Base-by-base conservation (phyloP, 2,329 filamentous ascomycete species). In the Dothistroma septosporum region DNA sequence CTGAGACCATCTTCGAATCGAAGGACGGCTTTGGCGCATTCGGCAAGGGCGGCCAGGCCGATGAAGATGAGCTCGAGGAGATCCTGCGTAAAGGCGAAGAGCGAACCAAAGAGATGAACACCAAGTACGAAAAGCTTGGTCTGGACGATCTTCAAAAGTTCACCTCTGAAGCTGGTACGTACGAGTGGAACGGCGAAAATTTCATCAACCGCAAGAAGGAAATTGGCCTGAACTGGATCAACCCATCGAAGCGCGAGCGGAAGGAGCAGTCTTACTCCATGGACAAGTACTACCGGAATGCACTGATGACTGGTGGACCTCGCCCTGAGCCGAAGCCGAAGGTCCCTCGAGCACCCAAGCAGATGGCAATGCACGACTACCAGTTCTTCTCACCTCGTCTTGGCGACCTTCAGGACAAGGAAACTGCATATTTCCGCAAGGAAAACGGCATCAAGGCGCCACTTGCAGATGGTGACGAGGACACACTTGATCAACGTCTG, bases 191-290 rank as follows among this genome's bases (percentile, higher is more conserved):
- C 66, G 94, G 94, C 52, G 88, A 97, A 77, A 93, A 93, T 70
- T 99, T 99, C 74, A 90, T 92, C 57, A 90, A 89, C 61, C 85
- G 88, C 73, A 80, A 79, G 73, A 96, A 95, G 76, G 91, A 96
- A 54, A 91, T 97, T 64, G 91, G 91, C 53, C 84, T 97, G 66
- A 92, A 82, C 72, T 99, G 95, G 95, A 99, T 99, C 79, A 96
- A 99, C 70, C 95, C 94, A 1, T 87, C 93, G 16, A 99, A 99
- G 82, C 92, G 94, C 76, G 95, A 99, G 78, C 90, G 94, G 71
- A 99, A 97, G 76, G 93, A 97, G 73, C 92, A 97, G 74, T 92
- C 91, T 5, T 99, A 99, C 75, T 97, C 93, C 0, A 96, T 99
- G 80, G 95, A 99, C 75, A 96, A 97, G 76, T 99, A 99, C 78